Base-by-base conservation (phyloP, 331 rosid genomes). In the Rosa hybrid region DNA sequence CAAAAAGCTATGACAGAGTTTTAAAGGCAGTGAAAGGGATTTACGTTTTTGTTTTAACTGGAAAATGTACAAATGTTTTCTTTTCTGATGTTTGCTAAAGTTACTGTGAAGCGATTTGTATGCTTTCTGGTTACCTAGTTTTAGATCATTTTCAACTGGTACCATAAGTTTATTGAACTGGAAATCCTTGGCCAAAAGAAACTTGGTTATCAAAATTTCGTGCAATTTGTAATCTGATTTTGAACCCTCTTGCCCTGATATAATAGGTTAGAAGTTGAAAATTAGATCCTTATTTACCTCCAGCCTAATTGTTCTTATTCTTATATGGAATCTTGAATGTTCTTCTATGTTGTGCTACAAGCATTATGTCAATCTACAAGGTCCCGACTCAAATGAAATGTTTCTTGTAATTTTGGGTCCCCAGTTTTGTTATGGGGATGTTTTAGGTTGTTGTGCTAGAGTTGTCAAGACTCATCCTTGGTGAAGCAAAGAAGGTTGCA, bases 401-500 rank as follows among this genome's bases (percentile, higher is more conserved):
- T 46, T 75, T 73, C 50, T 71, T 53, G 21, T n/a, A 17, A 44
- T 23, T 42, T 7, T 59, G 56, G 53, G 16, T 27, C 41, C 25
- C 44, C 41, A 39, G 38, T 1, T 74, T 54, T 45, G n/a, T 53
- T 56, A 39, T 3, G 30, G 50, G 53, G 21, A 48, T 39, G 56
- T 44, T 25, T 50, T 6, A 60, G 68, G 57, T 76, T 57, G 4
- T 20, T 54, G 10, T 17, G 23, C 23, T 44, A 13, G 23, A 42
- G 72, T 10, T 44, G 12, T 46, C 60, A 62, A 76, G 48, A 30
- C 0, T 60, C 18, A 63, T 75, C 25, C 16, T 27, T 9, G 60
- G 59, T 45, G 59, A 25, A 62, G 79, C 79, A 42, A 75, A 34
- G 54, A 14, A 42, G 69, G 69, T 20, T 59, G 16, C 25, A 23